A percentile compares a stretch with the other conserved stretches of the same genome.
Evolutionary conservation across 768 basidiomycete species (phyloP).

Genomic region (Leccinum aurantiacum): DNA sequence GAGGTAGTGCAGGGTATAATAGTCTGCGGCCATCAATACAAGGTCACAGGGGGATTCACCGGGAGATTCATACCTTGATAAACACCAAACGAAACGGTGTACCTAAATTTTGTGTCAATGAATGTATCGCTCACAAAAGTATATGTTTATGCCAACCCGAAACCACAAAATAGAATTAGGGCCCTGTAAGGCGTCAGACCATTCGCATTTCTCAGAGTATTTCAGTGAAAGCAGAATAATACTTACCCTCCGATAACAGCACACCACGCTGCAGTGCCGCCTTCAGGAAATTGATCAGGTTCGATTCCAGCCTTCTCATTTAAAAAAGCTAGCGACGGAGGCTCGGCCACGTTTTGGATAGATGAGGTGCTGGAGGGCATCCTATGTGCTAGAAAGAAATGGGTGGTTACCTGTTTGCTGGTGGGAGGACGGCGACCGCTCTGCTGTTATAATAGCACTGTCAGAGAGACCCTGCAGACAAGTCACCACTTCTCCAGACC

Average conservation of each 20-base stretch:
- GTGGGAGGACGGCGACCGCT: not conserved
- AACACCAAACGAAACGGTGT: slow-evolving; percentile 38
- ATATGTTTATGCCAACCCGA: slow-evolving; percentile 23
- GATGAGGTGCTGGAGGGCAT: slow-evolving; percentile 12
- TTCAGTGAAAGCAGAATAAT: not conserved
- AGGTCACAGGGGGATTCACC: not conserved
- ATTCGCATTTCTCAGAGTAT: not conserved
- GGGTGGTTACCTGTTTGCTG: not conserved
- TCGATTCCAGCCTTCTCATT: not conserved
- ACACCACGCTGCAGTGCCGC: slow-evolving; percentile 29
- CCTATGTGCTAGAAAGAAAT: not conserved
- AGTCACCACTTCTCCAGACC: not conserved
- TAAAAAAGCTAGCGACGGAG: not conserved
- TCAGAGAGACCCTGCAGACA: not conserved
- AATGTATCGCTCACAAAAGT: not conserved
- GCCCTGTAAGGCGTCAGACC: slow-evolving; percentile 18
- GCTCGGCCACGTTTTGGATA: not conserved
- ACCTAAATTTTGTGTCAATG: slow-evolving; percentile 23
- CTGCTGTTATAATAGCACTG: not conserved
- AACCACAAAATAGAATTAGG: slow-evolving; percentile 33
- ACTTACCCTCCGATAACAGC: slow-evolving; percentile 25
- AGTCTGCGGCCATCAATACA: slow-evolving; percentile 29
- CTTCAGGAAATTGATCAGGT: slow-evolving; percentile 27
- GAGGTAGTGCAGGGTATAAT: slow-evolving; percentile 38
- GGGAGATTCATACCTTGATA: slow-evolving; percentile 34